Evolutionary conservation across 495 filamentous ascomycete genomes (phyloP), one percentile per base, ranked within the genome.

Genomic region (Terfezia claveryi): DNA sequence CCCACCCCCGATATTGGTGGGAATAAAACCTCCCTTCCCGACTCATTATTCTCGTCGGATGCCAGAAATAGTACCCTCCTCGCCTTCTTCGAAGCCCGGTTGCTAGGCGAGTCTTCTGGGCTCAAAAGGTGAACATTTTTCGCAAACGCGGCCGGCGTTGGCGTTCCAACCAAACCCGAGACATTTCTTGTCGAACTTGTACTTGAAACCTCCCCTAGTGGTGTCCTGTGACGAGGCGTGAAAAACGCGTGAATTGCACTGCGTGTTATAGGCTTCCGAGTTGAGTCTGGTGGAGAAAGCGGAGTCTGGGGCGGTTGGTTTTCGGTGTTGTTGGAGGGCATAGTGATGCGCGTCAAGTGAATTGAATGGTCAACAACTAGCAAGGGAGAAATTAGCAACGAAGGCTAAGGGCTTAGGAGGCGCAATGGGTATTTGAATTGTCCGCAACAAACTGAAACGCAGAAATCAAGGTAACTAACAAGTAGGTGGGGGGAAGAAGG

Each of bases 241-340:
- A 65, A 65, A 54, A 65, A 65, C 37, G 62, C 36, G 44, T 65
- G 63, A n/a, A 62, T 54, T n/a, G 62, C 23, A 38, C 53, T 65
- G 9, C 37, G 20, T 4, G 62, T 55, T 12, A 56, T 38, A 8
- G 54, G 46, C 55, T 62, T 65, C 41, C 41, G 41, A 14, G 41
- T 20, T 5, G 38, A 50, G n/a, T 58, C 52, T 14, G 63, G 60
- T 46, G 62, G 63, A 37, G 62, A 63, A 50, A 38, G 62, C 9
- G 60, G 57, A 37, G 59, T 32, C 27, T 32, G 27, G 7, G 27
- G 27, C 7, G 41, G 41, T 46, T 14, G 12, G 41, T 46, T 46
- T 46, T 46, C 41, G 4, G 41, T 46, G 41, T 46, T 46, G 7
- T 32, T 32, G 4, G 27, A 32, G 27, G 27, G 4, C 27, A 32